These are phyloP conservation scores for Pseudozyma pruni DNA, from an alignment of 1,284 basidiomycete genomes.

Conservation along the genomic window DNA sequence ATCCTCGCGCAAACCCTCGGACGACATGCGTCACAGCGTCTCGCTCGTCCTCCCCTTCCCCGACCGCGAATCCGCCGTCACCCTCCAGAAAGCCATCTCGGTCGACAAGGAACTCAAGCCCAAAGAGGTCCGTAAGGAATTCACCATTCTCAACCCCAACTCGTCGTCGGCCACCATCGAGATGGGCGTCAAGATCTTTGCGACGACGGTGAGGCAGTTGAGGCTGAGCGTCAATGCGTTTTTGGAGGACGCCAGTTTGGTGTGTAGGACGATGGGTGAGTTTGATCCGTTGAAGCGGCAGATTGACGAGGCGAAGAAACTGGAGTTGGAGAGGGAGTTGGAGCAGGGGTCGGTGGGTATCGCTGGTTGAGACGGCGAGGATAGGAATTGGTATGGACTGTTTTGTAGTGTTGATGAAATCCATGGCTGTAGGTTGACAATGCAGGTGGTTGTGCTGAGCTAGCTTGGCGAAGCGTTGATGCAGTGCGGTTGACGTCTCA, in stretches of 20 bases:
- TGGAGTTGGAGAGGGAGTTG: constrained; percentile 41
- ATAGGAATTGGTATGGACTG: not conserved
- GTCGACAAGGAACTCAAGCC: constrained; percentile 61
- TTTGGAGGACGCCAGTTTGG: constrained; percentile 52
- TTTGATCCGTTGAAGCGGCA: constrained; percentile 40
- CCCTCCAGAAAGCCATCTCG: constrained; percentile 42
- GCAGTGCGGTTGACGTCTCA: too few species aligned
- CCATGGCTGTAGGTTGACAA: too few species aligned
- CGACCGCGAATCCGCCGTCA: constrained; percentile 26
- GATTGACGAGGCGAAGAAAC: constrained; percentile 33
- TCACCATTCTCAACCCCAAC: constrained; percentile 28
- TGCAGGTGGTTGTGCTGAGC: too few species aligned
- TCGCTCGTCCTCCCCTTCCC: constrained; percentile 54
- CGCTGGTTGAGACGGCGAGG: constrained; percentile 54
- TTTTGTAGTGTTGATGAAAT: not conserved
- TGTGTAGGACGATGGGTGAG: constrained; percentile 53
- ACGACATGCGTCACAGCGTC: constrained; percentile 50
- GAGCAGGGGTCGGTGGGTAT: constrained; percentile 56
- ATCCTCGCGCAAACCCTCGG: constrained; percentile 19
- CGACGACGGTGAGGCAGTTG: constrained; percentile 58
- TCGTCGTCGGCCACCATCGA: constrained; percentile 13
- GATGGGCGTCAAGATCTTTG: constrained; percentile 49
- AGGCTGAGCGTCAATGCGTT: constrained; percentile 57
- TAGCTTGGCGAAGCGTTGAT: too few species aligned
- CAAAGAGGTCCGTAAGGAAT: constrained; percentile 51